These are phyloP conservation scores for Podaxis sp. DNA, from an alignment of 768 basidiomycete genomes.

Conservation along the genomic window DNA sequence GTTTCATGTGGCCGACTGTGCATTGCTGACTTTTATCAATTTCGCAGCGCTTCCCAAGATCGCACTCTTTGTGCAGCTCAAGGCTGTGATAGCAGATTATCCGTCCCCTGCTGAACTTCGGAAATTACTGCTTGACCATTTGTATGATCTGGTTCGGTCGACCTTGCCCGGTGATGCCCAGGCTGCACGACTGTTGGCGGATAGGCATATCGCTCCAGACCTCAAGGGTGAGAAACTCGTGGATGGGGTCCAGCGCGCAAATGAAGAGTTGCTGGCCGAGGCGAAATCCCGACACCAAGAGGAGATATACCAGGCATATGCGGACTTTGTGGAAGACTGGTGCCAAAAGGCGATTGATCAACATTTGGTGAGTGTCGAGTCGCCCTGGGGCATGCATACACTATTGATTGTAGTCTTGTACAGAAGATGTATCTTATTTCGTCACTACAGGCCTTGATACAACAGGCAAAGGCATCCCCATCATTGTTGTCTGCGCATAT, in stretches of 20 bases:
- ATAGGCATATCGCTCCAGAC: constrained; percentile 26
- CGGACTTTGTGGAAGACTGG: constrained; percentile 52
- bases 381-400: constrained; percentile 42
- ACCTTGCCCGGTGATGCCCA: constrained; percentile 29
- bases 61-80: constrained; percentile 37
- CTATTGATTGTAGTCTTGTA: constrained; percentile 34
- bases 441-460: constrained; percentile 35
- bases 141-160: constrained; percentile 30
- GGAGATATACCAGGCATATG: constrained; percentile 33
- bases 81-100: constrained; percentile 32
- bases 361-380: constrained; percentile 37
- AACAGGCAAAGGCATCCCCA: constrained; percentile 19
- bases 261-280: constrained; percentile 31
- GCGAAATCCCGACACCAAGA: constrained; percentile 20
- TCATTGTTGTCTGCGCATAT: constrained; percentile 28
- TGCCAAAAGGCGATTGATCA: constrained; percentile 40
- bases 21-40: constrained; percentile 15
- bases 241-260: constrained; percentile 32
- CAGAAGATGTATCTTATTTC: constrained; percentile 54
- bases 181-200: constrained; percentile 32
- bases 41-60: constrained; percentile 35
- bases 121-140: constrained; percentile 31
- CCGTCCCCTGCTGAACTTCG: constrained; percentile 32
- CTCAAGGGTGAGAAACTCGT: constrained; percentile 30
- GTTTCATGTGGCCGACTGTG: not conserved